Evolutionary conservation across 2,329 filamentous ascomycete genomes (phyloP), one percentile per base, ranked within the genome.

Genomic region (Cordyceps pruinosa): DNA sequence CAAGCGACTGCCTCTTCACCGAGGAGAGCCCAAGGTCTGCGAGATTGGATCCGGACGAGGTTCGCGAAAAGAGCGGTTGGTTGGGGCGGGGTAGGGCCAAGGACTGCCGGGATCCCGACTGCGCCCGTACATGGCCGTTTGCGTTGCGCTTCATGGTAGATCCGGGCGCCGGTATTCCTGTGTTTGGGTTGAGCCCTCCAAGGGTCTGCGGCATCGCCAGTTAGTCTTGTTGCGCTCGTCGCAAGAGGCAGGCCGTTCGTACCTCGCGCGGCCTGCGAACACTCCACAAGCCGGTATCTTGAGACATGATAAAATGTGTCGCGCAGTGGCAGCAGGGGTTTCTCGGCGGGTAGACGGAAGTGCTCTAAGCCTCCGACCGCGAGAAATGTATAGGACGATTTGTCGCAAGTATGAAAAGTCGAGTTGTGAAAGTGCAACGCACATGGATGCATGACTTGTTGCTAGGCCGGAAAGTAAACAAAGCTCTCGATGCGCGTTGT

Each of bases 251-350:
- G 25, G 25, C 12, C 32, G 17, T 37, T 51, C 48, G 13, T 79
- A 95, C 91, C 82, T 97, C 92, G 80, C 93, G 85, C 65, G 89
- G 88, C 68, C 92, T 87, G 74, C 90, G 90, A 70, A 95, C 90
- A 69, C 91, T 96, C 82, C 93, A 97, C 69, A 94, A 79, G 68
- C 88, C 89, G 60, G 85, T 84, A 68, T 95, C 90, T 76, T 94
- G 89, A 75, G 90, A 90, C 90, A 95, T 95, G 68, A 58, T 53
- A 42, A 1, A 37, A 41, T 26, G 25, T 12, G 45, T 26, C 26
- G 26, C 19, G 15, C 45, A 35, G 17, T 13, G 1, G 46, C 26
- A 56, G 37, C 1, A 19, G 4, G 0, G 17, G 17, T 15, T 23
- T 56, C n/a, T 56, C 54, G 6, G 35, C 45, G 45, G 25, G 30